Percentiles rank a stretch among this genome's conserved stretches.
Evolutionary conservation across 306 rosid genomes (phyloP).

Genomic region (Rosa rugosa): DNA sequence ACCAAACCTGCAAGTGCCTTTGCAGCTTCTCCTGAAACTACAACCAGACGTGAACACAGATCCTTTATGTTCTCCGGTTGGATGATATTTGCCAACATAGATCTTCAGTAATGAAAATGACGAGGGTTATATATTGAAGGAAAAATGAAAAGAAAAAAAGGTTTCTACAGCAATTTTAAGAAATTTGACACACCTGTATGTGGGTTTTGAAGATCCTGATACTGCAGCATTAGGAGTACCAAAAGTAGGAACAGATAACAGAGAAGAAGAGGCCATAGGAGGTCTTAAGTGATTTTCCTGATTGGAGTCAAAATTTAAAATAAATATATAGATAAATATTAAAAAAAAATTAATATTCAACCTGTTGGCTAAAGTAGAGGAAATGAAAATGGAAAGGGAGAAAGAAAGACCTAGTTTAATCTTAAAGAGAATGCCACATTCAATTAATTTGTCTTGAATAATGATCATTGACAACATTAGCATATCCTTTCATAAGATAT

Average conservation of each 20-base stretch:
- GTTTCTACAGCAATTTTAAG: slow-evolving; percentile 9
- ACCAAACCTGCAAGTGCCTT: slow-evolving; percentile 57
- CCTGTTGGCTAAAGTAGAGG: slow-evolving; percentile 1
- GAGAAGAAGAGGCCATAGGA: slow-evolving; percentile 33
- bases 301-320: slow-evolving; percentile 17
- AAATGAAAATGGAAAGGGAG: background rate
- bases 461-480: background rate
- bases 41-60: slow-evolving; percentile 67
- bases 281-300: slow-evolving; percentile 52
- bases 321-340: background rate
- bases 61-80: slow-evolving; percentile 57
- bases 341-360: slow-evolving; percentile 6
- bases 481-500: background rate
- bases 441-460: background rate
- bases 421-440: background rate
- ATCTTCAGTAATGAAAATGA: slow-evolving; percentile 53
- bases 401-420: slow-evolving; percentile 4
- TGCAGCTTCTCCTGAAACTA: slow-evolving; percentile 55
- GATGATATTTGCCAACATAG: slow-evolving; percentile 61
- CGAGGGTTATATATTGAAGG: slow-evolving; percentile 11
- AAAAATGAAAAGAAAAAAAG: slow-evolving; percentile 12
- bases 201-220: slow-evolving; percentile 46
- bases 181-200: slow-evolving; percentile 50
- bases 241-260: slow-evolving; percentile 31
- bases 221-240: slow-evolving; percentile 30